Base-by-base conservation (phyloP, 352 stramenopile species). In the Globisporangium radiosum region DNA sequence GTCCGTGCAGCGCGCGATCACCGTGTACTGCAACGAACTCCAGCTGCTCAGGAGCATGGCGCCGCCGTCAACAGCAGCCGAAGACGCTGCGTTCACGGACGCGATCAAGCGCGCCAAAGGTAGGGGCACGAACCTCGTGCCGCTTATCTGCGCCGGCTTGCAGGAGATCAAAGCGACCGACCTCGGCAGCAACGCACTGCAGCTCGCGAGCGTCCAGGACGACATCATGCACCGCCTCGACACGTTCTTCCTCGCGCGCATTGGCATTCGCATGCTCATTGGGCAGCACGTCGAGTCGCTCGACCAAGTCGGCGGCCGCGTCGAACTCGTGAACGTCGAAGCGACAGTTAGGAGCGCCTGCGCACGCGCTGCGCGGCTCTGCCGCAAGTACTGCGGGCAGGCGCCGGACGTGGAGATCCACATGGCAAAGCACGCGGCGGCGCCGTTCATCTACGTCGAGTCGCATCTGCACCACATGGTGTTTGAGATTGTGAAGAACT, bases 231-330 rank as follows among this genome's bases (percentile, higher is more conserved):
- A 80, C 42, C 78, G 76, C 61, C 78, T 99, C 45, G 97, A 99
- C 76, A 88, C 90, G 53, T 99, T 99, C 73, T 99, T 99, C 69
- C 87, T 99, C 40, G 95, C 84, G 19, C 87, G 97, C 33, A 99
- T 99, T 63, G 97, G 97, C 40, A 99, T 99, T 71, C 94, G 97
- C 54, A 98, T 99, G 63, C 84, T 99, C 64, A 99, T 99, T 71
- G 97, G 96, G 1, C 84, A 93, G 60, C 84, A 93, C 56, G 80
- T 89, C 33, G 81, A 91, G 55, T 88, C 80, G 42, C 68, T 89
- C 5, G 69, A 71, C 13, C 69, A 75, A 54, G 62, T 71, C 15
- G 81, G 81, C 52, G 84, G 84, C 9, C 81, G 84, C 52, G 84
- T 93, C 33, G 75, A 89, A 60, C 75, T 89, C 50, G 57, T 88